Conservation (phyloP, 805 yeast species). For the Isabelozyma gotoi region DNA sequence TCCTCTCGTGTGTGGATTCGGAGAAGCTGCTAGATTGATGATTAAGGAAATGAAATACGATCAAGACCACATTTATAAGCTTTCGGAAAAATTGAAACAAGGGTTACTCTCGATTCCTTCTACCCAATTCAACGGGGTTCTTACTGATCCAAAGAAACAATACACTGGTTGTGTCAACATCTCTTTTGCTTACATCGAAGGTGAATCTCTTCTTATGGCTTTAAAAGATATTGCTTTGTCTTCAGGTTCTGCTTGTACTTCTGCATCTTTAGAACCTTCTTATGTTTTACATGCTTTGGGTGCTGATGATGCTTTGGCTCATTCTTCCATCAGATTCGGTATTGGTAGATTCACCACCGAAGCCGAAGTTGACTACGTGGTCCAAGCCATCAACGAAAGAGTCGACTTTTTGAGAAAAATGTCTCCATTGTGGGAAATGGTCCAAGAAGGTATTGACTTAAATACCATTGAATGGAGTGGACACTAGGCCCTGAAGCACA, state of each 20-base stretch:
- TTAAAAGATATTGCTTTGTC: constrained; percentile 93
- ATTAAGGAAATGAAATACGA: constrained; percentile 72
- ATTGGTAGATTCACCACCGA: constrained; percentile 97
- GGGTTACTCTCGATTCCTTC: constrained; percentile 82
- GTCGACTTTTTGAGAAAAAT: constrained; percentile 89
- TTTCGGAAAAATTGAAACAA: constrained; percentile 70
- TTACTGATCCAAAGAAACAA: constrained; percentile 41
- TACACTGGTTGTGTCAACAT: constrained; percentile 95
- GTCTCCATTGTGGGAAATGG: constrained; percentile 99
- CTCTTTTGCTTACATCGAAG: constrained; percentile 96
- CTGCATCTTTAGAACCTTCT: constrained; percentile 96
- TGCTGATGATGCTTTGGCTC: constrained; percentile 97
- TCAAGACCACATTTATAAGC: constrained; percentile 60
- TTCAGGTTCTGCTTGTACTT: constrained; percentile 98
- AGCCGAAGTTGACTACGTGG: constrained; percentile 91
- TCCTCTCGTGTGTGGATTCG: constrained; percentile 93
- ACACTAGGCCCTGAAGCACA: too few species aligned
- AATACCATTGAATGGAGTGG: constrained; percentile 97
- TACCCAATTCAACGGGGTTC: constrained; percentile 87
- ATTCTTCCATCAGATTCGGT: constrained; percentile 96
- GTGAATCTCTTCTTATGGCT: constrained; percentile 97
- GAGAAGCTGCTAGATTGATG: constrained; percentile 93
- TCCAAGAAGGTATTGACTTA: constrained; percentile 95
- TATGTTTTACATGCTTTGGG: constrained; percentile 96
- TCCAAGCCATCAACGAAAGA: constrained; percentile 83